These are phyloP conservation scores for Croton laevigatus DNA, from an alignment of 441 rosid species.

Conservation along the genomic window DNA sequence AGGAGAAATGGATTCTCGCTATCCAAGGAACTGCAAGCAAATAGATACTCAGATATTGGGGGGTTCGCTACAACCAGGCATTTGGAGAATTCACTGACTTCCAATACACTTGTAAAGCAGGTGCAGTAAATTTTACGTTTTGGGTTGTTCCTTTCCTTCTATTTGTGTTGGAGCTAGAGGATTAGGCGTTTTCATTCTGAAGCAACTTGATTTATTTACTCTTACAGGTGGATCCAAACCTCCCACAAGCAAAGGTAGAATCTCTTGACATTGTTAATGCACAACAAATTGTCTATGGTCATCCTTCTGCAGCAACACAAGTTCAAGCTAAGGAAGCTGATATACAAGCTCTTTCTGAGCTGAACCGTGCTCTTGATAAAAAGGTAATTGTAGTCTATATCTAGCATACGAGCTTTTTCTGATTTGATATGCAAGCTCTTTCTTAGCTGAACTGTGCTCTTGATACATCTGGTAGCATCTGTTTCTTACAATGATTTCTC, in stretches of 20 bases:
- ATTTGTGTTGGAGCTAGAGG: background rate
- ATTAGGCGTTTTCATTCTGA: background rate
- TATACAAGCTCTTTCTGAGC: constrained; percentile 47
- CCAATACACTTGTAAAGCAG: constrained; percentile 44
- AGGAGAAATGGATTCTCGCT: constrained; percentile 48
- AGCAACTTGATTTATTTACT: constrained; percentile 15
- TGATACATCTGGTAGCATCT: background rate
- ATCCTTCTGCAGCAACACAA: constrained; percentile 38
- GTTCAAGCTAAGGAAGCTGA: constrained; percentile 63
- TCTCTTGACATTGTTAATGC: constrained; percentile 33
- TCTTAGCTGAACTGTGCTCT: constrained; percentile 44
- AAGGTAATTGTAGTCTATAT: constrained; percentile 44
- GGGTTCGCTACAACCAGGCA: constrained; percentile 45
- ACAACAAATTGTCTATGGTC: constrained; percentile 41
- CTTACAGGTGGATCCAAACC: constrained; percentile 41
- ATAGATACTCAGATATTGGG: constrained; percentile 45
- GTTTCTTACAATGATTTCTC: constrained; percentile 1
- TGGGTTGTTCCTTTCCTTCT: background rate
- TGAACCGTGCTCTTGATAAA: constrained; percentile 48
- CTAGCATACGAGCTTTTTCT: background rate
- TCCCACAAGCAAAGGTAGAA: constrained; percentile 39
- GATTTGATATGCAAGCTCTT: constrained; percentile 50
- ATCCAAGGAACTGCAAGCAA: constrained; percentile 48
- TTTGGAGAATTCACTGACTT: constrained; percentile 36
- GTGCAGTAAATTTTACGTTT: constrained; percentile 21